These are phyloP conservation scores for Neurospora sp. DNA, from an alignment of 495 filamentous ascomycete genomes.

Conservation along the genomic window DNA sequence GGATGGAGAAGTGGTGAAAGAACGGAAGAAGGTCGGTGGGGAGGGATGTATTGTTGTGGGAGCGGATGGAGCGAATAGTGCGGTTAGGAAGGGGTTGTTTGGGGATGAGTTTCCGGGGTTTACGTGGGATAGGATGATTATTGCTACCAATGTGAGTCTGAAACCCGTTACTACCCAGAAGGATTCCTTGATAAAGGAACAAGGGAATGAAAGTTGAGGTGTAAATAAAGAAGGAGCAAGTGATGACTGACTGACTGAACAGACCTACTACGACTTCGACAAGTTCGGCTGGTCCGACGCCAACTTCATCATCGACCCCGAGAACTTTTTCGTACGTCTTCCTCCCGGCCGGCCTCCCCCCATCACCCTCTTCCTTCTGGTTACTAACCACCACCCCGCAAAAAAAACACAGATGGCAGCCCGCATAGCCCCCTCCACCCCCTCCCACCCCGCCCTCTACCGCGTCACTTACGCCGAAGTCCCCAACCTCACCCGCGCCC, in stretches of 20 bases:
- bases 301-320: constrained; percentile 50
- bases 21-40: constrained; percentile 30
- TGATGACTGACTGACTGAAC: not conserved
- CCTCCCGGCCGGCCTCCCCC: not conserved
- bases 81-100: constrained; percentile 44
- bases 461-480: constrained; percentile 46
- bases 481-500: constrained; percentile 31
- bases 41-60: constrained; percentile 43
- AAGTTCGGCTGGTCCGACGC: constrained; percentile 41
- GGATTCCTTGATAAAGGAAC: not conserved
- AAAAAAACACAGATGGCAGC: constrained; percentile 40
- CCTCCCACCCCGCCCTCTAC: constrained; percentile 40
- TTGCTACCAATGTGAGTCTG: constrained; percentile 49
- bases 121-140: constrained; percentile 48
- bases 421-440: constrained; percentile 45
- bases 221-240: not conserved
- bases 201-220: not conserved
- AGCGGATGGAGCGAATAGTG: constrained; percentile 50
- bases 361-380: not conserved
- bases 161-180: not conserved
- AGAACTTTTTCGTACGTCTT: constrained; percentile 22
- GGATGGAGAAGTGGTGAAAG: constrained; percentile 5
- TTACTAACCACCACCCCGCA: not conserved
- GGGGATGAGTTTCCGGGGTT: constrained; percentile 50
- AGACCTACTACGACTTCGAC: constrained; percentile 43